Conservation (phyloP, 352 stramenopile species). For the Phytophthora foliorum region DNA sequence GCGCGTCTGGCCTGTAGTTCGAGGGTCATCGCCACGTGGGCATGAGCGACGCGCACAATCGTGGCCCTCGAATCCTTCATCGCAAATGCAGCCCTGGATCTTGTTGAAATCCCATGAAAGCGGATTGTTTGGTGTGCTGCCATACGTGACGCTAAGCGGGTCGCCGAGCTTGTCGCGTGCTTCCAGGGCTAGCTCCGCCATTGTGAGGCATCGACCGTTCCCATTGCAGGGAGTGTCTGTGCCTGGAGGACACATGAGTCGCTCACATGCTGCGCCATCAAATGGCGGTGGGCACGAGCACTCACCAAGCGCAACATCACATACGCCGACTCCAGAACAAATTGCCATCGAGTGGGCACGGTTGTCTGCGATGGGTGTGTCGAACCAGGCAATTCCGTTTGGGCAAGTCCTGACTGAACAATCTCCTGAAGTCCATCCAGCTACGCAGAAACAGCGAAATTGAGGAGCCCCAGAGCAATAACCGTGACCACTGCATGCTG, state of each 20-base stretch:
- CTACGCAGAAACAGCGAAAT: constrained; percentile 76
- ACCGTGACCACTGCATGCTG: constrained; percentile 75
- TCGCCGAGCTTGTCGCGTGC: constrained; percentile 58
- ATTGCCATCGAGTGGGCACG: constrained; percentile 55
- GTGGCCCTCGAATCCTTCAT: constrained; percentile 84
- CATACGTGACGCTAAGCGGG: constrained; percentile 66
- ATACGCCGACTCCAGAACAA: constrained; percentile 80
- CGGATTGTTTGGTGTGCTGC: constrained; percentile 70
- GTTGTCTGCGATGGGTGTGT: constrained; percentile 64
- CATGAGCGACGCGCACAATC: constrained; percentile 82
- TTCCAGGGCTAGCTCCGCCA: constrained; percentile 67
- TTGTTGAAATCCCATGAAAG: constrained; percentile 90
- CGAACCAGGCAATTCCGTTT: constrained; percentile 73
- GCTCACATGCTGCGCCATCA: constrained; percentile 74
- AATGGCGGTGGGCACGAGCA: constrained; percentile 74
- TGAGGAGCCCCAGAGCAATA: constrained; percentile 76
- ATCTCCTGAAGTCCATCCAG: constrained; percentile 70
- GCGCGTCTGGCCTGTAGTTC: constrained; percentile 61
- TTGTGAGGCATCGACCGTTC: constrained; percentile 75
- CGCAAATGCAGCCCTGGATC: constrained; percentile 91
- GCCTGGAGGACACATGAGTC: constrained; percentile 73
- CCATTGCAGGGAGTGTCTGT: constrained; percentile 61
- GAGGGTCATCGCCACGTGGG: constrained; percentile 75
- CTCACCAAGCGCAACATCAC: constrained; percentile 66
- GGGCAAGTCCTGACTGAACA: constrained; percentile 80